Percentiles rank a stretch among this genome's conserved stretches.
Conservation (phyloP, 2,329 filamentous ascomycete genomes). For the Calonectria montana region DNA sequence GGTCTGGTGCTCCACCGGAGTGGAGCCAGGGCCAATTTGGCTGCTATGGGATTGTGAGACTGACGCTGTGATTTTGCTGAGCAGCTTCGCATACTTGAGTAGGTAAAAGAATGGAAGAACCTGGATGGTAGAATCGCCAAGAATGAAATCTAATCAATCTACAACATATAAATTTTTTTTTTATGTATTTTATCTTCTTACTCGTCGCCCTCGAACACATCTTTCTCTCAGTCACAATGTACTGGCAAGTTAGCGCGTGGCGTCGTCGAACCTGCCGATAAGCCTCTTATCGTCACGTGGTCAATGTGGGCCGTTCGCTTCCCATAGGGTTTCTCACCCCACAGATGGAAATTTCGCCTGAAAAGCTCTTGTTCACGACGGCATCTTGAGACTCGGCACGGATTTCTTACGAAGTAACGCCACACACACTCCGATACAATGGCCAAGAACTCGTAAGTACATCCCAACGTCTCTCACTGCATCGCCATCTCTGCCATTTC, state of each 20-base stretch:
- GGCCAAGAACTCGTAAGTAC: conserved; percentile 73
- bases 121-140: neutral
- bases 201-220: neutral
- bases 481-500: conserved; percentile 31
- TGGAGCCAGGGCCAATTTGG: neutral
- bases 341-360: conserved; percentile 52
- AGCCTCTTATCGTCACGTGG: conserved; percentile 48
- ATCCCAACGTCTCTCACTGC: conserved; percentile 18
- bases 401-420: conserved; percentile 54
- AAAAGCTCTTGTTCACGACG: conserved; percentile 51
- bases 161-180: neutral
- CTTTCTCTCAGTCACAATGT: neutral
- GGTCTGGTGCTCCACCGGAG: neutral
- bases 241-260: neutral
- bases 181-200: neutral
- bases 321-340: conserved; percentile 55
- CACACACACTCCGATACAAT: conserved; percentile 64
- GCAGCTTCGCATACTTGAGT: neutral
- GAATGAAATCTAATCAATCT: neutral
- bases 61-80: neutral
- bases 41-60: neutral
- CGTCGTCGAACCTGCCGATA: conserved; percentile 28
- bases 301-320: conserved; percentile 39
- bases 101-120: too few species aligned
- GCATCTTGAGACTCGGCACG: conserved; percentile 51